These are phyloP conservation scores for Cryptococcus wingfieldii DNA, from an alignment of 1,284 basidiomycete genomes.

Conservation along the genomic window DNA sequence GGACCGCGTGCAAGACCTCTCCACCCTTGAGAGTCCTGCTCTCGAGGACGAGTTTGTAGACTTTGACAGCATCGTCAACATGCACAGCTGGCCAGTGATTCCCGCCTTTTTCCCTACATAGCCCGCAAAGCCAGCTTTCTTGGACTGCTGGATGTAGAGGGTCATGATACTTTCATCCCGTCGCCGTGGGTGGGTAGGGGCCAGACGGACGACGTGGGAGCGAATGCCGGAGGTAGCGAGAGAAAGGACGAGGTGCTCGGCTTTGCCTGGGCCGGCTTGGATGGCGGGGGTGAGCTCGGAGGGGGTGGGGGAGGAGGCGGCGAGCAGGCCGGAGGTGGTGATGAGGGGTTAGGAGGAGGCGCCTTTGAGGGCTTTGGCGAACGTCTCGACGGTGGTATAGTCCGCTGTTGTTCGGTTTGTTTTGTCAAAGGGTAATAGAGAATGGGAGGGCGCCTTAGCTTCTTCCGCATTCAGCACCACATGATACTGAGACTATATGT, in stretches of 20 bases:
- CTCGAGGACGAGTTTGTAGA: conserved; percentile 30
- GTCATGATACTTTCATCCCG: too few relatives aligned
- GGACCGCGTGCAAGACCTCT: conserved; percentile 19
- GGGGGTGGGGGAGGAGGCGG: not conserved
- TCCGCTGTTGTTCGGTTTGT: not conserved
- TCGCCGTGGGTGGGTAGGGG: conserved; percentile 24
- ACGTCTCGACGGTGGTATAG: conserved; percentile 14
- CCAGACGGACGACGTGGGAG: conserved; percentile 20
- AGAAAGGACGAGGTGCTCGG: conserved; percentile 5
- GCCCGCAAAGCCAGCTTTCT: conserved; percentile 11
- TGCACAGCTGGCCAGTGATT: conserved; percentile 16
- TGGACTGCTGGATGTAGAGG: conserved; percentile 14
- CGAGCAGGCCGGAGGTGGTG: conserved; percentile 9
- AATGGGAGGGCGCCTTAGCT: not conserved
- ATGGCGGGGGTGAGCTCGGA: not conserved
- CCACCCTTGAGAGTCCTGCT: conserved; percentile 13
- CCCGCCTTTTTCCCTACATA: conserved; percentile 19
- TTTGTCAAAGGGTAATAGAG: not conserved
- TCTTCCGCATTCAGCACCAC: too few relatives aligned
- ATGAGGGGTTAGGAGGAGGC: conserved; percentile 27
- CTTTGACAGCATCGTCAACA: conserved; percentile 24
- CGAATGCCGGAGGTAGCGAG: conserved; percentile 14
- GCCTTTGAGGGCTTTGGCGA: conserved; percentile 19
- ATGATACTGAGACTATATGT: too few relatives aligned
- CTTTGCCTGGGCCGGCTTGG: conserved; percentile 1